Percentiles rank a stretch among this genome's conserved stretches.
These are phyloP conservation scores for Sechiopsis laciniata DNA, from an alignment of 306 rosid genomes.

Conservation along the genomic window DNA sequence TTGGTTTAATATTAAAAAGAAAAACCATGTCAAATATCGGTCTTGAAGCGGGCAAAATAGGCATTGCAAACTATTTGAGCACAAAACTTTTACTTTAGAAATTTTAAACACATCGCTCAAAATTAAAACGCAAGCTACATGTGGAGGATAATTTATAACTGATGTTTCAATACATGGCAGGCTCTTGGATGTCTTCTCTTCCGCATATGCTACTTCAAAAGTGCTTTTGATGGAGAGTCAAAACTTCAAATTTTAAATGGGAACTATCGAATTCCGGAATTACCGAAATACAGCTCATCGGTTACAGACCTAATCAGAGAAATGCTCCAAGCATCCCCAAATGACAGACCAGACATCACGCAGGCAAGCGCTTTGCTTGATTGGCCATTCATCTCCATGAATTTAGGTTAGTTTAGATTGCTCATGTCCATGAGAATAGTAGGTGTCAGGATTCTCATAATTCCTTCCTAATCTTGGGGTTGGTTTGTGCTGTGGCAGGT, in stretches of 20 bases:
- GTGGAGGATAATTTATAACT: conserved; percentile 3
- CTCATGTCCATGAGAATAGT: conserved; percentile 48
- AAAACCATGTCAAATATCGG: not conserved
- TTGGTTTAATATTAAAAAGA: no score
- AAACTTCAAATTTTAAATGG: conserved; percentile 96
- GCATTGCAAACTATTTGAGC: not conserved
- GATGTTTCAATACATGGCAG: conserved; percentile 39
- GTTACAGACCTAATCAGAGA: conserved; percentile 75
- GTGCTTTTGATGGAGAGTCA: conserved; percentile 95
- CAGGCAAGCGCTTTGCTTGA: conserved; percentile 99
- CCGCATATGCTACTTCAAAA: conserved; percentile 93
- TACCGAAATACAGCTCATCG: conserved; percentile 58
- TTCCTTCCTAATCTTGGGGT: conserved; percentile 33
- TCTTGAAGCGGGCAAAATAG: not conserved
- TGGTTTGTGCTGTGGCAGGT: conserved; percentile 49
- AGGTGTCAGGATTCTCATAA: conserved; percentile 42
- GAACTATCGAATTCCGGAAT: conserved; percentile 91
- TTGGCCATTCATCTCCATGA: conserved; percentile 99
- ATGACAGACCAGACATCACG: conserved; percentile 99
- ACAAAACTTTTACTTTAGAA: not conserved
- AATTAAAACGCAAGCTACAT: not conserved
- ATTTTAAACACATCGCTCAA: not conserved
- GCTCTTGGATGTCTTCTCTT: conserved; percentile 99
- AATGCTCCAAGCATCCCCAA: conserved; percentile 91
- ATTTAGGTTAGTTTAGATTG: conserved; percentile 99